phyloP scores from a whole-genome alignment of 164 flowering plant genomes.

The Cinnamomum micranthum region DNA sequence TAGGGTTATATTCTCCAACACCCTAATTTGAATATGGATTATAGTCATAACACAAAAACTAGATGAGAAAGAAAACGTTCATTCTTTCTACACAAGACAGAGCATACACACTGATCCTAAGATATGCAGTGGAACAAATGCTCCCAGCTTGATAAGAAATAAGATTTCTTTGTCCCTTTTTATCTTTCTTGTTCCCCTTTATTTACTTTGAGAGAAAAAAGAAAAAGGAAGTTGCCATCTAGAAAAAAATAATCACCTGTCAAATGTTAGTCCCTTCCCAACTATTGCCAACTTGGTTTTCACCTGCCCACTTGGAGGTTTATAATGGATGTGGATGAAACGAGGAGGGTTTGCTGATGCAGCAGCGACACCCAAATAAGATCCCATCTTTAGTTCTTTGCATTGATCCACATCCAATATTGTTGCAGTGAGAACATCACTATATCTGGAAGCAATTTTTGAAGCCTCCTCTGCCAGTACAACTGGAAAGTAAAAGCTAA shows the following conservation, averaged over 20 bases:
- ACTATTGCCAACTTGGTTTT: conserved; percentile 76
- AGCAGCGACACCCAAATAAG: conserved; percentile 93
- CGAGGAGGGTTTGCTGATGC: conserved; percentile 91
- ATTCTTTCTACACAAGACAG: too few relatives aligned
- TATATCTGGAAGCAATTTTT: conserved; percentile 65
- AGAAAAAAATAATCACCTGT: conserved; percentile 53
- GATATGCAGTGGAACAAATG: too few relatives aligned
- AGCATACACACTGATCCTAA: too few relatives aligned
- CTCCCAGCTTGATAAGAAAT: too few relatives aligned
- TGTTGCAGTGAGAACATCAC: conserved; percentile 80
- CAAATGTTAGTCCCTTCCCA: conserved; percentile 97
- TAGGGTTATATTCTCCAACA: neutral
- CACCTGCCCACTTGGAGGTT: conserved; percentile 67
- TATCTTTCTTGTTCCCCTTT: neutral
- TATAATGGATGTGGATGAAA: conserved; percentile 87
- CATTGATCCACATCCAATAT: conserved; percentile 80
- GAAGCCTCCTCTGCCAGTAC: conserved; percentile 86
- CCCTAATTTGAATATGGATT: too few relatives aligned
- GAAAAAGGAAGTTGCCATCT: neutral
- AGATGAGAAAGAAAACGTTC: too few relatives aligned
- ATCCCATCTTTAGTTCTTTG: conserved; percentile 93
- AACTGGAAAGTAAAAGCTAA: conserved; percentile 33
- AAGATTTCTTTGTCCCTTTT: too few relatives aligned
- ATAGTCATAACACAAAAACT: too few relatives aligned
- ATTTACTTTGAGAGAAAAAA: neutral